phyloP scores from a whole-genome alignment of 306 rosid species.

The Prinsepia uniflora region DNA sequence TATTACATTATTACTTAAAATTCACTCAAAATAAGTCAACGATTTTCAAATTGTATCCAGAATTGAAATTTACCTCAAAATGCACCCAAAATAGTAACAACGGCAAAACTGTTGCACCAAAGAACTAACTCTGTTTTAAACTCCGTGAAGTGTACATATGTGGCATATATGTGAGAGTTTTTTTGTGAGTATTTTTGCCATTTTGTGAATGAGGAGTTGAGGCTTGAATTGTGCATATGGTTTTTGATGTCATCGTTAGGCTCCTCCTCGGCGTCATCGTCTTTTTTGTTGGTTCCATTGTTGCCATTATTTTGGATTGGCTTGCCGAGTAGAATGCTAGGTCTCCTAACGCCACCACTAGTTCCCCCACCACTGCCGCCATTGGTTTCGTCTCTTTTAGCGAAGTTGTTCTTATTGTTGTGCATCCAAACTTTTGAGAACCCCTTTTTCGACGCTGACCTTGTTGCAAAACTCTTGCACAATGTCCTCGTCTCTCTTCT shows the following conservation, averaged over 20 bases:
- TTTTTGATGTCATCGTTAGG: neutral
- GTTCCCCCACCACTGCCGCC: slow-evolving; percentile 1
- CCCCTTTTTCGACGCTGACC: slow-evolving; percentile 61
- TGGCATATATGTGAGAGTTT: too few relatives aligned
- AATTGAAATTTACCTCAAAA: too few relatives aligned
- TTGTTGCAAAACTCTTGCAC: slow-evolving; percentile 61
- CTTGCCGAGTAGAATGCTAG: slow-evolving; percentile 23
- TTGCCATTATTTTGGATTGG: slow-evolving; percentile 24
- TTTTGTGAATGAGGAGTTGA: too few relatives aligned
- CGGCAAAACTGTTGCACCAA: too few relatives aligned
- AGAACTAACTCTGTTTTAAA: too few relatives aligned
- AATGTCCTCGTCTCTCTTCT: slow-evolving; percentile 74
- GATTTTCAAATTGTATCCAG: too few relatives aligned
- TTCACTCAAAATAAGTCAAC: too few relatives aligned
- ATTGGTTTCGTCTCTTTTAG: slow-evolving; percentile 34
- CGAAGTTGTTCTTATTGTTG: slow-evolving; percentile 73
- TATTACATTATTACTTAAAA: too few relatives aligned
- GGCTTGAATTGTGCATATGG: too few relatives aligned
- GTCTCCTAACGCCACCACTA: slow-evolving; percentile 11
- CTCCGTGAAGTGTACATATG: too few relatives aligned
- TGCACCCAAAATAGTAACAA: too few relatives aligned
- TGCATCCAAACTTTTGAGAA: slow-evolving; percentile 98
- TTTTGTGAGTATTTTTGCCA: too few relatives aligned
- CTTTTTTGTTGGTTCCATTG: slow-evolving; percentile 5
- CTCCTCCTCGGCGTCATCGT: neutral